Percentiles rank a stretch among this genome's conserved stretches.
These are phyloP conservation scores for Eucalyptus microcorys DNA, from an alignment of 345 rosid species.

Conservation along the genomic window DNA sequence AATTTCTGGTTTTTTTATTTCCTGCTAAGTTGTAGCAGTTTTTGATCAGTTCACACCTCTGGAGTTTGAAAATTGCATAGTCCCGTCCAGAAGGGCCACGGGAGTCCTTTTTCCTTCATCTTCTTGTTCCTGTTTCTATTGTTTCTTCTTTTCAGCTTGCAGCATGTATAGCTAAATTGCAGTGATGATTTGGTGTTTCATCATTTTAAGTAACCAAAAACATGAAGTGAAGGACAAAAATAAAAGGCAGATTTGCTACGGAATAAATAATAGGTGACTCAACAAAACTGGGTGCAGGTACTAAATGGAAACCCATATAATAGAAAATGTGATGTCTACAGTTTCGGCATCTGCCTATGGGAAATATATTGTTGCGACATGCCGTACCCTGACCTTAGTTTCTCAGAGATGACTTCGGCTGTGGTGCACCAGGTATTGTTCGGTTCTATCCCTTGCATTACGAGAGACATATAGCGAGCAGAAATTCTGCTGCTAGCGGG, in stretches of 20 bases:
- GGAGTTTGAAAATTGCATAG: background rate
- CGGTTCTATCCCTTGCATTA: background rate
- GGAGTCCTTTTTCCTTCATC: background rate
- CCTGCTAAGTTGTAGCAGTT: background rate
- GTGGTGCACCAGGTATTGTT: conserved; percentile 75
- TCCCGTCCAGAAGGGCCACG: background rate
- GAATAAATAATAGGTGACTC: background rate
- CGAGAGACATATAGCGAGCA: background rate
- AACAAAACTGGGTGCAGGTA: conserved; percentile 40
- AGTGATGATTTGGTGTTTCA: background rate
- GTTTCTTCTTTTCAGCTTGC: background rate
- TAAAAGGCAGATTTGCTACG: background rate
- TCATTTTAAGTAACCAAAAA: background rate
- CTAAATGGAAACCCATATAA: conserved; percentile 93
- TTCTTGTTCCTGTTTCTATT: background rate
- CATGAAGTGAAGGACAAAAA: background rate
- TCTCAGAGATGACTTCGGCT: conserved; percentile 88
- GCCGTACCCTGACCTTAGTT: conserved; percentile 94
- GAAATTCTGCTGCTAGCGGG: background rate
- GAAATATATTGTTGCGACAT: conserved; percentile 97
- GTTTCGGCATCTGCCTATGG: conserved; percentile 95
- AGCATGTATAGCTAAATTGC: background rate
- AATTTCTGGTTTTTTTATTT: background rate
- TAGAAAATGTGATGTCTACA: conserved; percentile 95
- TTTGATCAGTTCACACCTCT: background rate